Evolutionary conservation across 2,329 filamentous ascomycete species (phyloP), one percentile per base, ranked within the genome.

Genomic region (Herpotrichia juniperi): DNA sequence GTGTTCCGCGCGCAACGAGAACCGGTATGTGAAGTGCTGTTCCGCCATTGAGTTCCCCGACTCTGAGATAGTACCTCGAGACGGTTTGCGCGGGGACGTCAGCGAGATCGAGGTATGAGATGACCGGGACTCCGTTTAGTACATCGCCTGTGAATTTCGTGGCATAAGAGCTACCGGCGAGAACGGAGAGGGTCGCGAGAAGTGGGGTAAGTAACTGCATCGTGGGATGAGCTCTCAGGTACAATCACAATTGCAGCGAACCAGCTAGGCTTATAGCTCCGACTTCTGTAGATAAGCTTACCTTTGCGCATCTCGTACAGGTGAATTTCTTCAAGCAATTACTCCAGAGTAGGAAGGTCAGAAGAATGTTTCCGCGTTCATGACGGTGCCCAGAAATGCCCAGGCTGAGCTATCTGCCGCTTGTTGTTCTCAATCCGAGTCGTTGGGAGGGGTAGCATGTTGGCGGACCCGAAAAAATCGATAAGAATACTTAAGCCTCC

Each of bases 11-110:
- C 17, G 73, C 73, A 7, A 75, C 71, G 50, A 75, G 67, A 0
- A 75, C 63, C 2, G 74, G 73, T 9, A 75, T 64, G 42, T 74
- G 69, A 12, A 74, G 67, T 1, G 68, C 59, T 9, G 67, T 58
- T n/a, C 72, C 73, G 24, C 72, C 72, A 64, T 74, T 73, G 50
- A 73, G 63, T 43, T 73, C 70, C 4, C 69, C 71, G 17, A 72
- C 71, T 22, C 72, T 66, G 32, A 76, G 56, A 56, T 73, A 75
- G 56, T 73, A 75, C 31, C 67, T 65, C 1, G 71, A 70, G 3
- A 75, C 62, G 3, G 67, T 64, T 47, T 68, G 67, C n/a, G 67
- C 51, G 1, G 73, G 73, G 4, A 74, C 67, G 42, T 74, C 66
- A 4, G 64, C 62, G 30, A 76, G 61, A 37, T 74, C 65, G n/a